A percentile compares a stretch with the other conserved stretches of the same genome.
Evolutionary conservation across 306 rosid species (phyloP).

Genomic region (Ceratonia siliqua): DNA sequence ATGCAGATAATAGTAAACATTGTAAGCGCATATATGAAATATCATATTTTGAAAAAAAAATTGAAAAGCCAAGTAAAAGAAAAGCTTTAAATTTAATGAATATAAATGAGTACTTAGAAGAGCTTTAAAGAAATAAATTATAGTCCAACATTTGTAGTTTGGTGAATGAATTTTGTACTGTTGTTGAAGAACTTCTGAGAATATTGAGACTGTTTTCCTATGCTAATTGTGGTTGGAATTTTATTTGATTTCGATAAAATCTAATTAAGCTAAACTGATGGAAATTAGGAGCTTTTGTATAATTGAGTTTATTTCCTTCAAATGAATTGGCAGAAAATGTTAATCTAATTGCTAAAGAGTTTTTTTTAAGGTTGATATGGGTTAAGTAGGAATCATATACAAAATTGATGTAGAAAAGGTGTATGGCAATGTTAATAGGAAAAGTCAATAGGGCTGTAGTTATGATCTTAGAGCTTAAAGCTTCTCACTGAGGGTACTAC

Average conservation of each 20-base stretch:
- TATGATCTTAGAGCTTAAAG: background rate
- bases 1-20: no score
- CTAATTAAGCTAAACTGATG: no score
- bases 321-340: background rate
- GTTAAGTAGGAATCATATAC: background rate
- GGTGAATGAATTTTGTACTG: no score
- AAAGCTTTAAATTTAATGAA: no score
- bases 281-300: conserved; percentile 1
- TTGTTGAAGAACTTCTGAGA: no score
- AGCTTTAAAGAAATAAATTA: no score
- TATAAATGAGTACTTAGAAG: no score
- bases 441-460: background rate
- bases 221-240: background rate
- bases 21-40: no score
- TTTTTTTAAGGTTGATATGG: background rate
- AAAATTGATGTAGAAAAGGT: background rate
- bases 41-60: no score
- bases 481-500: background rate
- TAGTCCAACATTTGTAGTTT: no score
- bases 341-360: background rate
- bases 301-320: background rate
- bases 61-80: no score
- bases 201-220: background rate
- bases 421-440: background rate
- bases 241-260: background rate